Evolutionary conservation across 805 yeast genomes (phyloP).

Genomic region (Saturnispora gosingensis): DNA sequence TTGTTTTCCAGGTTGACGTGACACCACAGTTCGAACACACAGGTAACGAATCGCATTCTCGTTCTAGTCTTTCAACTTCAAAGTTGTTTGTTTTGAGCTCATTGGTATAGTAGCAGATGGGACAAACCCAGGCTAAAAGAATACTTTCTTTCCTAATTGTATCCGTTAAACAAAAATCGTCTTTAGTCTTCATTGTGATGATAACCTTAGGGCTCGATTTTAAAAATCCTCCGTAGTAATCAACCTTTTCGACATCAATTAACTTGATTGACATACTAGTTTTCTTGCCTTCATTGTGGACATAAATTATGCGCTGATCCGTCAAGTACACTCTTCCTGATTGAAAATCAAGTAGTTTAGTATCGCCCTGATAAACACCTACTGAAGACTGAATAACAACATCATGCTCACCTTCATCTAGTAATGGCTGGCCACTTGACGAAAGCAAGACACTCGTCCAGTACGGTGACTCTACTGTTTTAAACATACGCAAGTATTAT

Average conservation of each 20-base stretch:
- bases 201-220: constrained; percentile 73
- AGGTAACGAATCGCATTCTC: constrained; percentile 26
- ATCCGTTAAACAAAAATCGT: not conserved
- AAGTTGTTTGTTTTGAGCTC: constrained; percentile 23
- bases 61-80: constrained; percentile 6
- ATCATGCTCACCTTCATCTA: constrained; percentile 35
- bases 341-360: constrained; percentile 54
- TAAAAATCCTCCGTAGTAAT: constrained; percentile 45
- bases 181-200: constrained; percentile 13
- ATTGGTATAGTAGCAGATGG: constrained; percentile 77
- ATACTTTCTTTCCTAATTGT: not conserved
- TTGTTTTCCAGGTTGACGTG: constrained; percentile 29
- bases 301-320: constrained; percentile 59
- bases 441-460: constrained; percentile 21
- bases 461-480: constrained; percentile 4
- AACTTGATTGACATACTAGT: constrained; percentile 14
- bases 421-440: constrained; percentile 26
- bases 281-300: constrained; percentile 28
- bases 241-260: constrained; percentile 15
- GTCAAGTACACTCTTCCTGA: constrained; percentile 76
- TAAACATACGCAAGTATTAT: not conserved
- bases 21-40: constrained; percentile 59
- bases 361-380: constrained; percentile 74
- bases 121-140: constrained; percentile 62
- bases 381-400: constrained; percentile 44